phyloP scores from a whole-genome alignment of 768 basidiomycete species.

The Dentipellis sp. region DNA sequence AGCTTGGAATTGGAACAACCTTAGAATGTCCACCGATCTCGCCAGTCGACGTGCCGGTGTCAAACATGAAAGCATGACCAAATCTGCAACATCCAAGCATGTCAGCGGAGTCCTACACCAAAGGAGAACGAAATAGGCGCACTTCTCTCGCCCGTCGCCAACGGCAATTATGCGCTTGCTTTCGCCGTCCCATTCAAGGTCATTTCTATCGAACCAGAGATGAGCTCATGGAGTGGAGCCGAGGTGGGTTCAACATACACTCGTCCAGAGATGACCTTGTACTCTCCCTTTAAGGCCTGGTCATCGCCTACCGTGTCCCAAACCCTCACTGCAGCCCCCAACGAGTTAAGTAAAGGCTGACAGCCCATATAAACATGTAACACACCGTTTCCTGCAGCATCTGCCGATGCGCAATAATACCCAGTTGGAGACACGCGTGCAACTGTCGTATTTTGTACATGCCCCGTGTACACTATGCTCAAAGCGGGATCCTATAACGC shows the following conservation, averaged over 20 bases:
- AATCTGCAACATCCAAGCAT: slow-evolving; percentile 36
- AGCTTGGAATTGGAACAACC: slow-evolving; percentile 26
- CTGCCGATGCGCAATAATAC: slow-evolving; percentile 91
- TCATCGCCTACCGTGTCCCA: slow-evolving; percentile 91
- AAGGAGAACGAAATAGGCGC: slow-evolving; percentile 1
- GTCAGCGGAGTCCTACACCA: not conserved
- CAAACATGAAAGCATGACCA: slow-evolving; percentile 77
- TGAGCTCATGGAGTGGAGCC: not conserved
- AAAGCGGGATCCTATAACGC: slow-evolving; percentile 52
- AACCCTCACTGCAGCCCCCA: slow-evolving; percentile 50
- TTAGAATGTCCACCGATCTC: slow-evolving; percentile 89
- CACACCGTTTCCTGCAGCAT: slow-evolving; percentile 69
- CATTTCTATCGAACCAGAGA: slow-evolving; percentile 47
- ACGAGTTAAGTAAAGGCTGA: no score
- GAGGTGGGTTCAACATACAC: slow-evolving; percentile 38
- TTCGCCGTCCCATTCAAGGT: slow-evolving; percentile 94
- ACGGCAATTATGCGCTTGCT: slow-evolving; percentile 93
- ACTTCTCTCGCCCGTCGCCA: slow-evolving; percentile 90
- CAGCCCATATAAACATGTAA: no score
- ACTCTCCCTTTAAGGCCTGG: slow-evolving; percentile 73
- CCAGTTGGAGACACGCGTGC: slow-evolving; percentile 90
- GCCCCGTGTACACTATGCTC: slow-evolving; percentile 64
- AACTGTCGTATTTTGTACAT: slow-evolving; percentile 78
- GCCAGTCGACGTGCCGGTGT: slow-evolving; percentile 76
- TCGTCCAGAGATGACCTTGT: slow-evolving; percentile 61